Percentiles rank a stretch among this genome's conserved stretches.
Evolutionary conservation across 1,284 basidiomycete species (phyloP).

Genomic region (Naganishia cerealis): DNA sequence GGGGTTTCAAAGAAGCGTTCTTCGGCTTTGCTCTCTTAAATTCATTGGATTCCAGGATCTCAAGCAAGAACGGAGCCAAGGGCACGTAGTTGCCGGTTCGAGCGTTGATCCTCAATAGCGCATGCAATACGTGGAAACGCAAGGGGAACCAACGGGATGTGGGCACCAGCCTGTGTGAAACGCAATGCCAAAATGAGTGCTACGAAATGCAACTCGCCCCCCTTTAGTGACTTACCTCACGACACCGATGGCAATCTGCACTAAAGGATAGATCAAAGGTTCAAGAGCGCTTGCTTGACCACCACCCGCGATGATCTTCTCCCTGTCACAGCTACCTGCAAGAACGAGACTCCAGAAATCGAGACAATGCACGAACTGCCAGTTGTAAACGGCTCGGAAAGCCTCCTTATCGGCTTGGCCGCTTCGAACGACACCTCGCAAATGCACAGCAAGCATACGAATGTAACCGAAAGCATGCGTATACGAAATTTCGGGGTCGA

Average conservation of each 20-base stretch:
- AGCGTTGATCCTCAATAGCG: constrained; percentile 69
- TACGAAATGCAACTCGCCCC: background rate
- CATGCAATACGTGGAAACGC: constrained; percentile 71
- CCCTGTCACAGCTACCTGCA: constrained; percentile 70
- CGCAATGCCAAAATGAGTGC: background rate
- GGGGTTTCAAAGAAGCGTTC: constrained; percentile 80
- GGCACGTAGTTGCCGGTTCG: constrained; percentile 87
- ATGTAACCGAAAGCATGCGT: constrained; percentile 97
- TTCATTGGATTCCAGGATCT: constrained; percentile 75
- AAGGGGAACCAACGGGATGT: constrained; percentile 77
- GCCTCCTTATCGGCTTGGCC: constrained; percentile 64
- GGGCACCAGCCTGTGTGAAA: constrained; percentile 68
- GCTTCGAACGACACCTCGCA: constrained; percentile 63
- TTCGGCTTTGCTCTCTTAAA: constrained; percentile 75
- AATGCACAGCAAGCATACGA: constrained; percentile 88
- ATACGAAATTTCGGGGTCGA: constrained; percentile 65
- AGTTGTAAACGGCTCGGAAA: constrained; percentile 92
- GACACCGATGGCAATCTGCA: constrained; percentile 89
- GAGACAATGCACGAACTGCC: constrained; percentile 94
- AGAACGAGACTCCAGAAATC: constrained; percentile 95
- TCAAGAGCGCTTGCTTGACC: constrained; percentile 74
- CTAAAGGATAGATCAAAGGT: constrained; percentile 88
- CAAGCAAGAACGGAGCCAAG: constrained; percentile 78
- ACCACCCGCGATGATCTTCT: constrained; percentile 59
- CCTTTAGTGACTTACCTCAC: constrained; percentile 66